Percentiles rank a stretch among this genome's conserved stretches.
phyloP scores from a whole-genome alignment of 2,329 filamentous ascomycete species.

The Rugonectria rugulosa region DNA sequence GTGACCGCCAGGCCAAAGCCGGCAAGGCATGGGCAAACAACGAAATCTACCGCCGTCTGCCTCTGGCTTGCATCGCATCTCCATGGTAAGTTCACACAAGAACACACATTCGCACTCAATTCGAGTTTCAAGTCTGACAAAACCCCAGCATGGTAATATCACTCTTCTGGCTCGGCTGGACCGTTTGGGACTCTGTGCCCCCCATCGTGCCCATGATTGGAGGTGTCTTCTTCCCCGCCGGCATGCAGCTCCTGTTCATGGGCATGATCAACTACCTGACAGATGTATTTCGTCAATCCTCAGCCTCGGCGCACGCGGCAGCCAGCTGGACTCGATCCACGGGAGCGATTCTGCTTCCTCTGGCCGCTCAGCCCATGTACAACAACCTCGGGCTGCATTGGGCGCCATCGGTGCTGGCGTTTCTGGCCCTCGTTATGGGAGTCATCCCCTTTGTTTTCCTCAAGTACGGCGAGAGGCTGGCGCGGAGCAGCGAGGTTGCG shows the following conservation, averaged over 20 bases:
- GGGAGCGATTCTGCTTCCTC: conserved; percentile 43
- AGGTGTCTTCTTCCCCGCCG: conserved; percentile 53
- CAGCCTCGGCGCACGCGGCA: conserved; percentile 46
- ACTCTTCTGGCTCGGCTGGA: conserved; percentile 69
- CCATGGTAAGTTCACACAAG: conserved; percentile 58
- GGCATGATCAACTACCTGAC: conserved; percentile 47
- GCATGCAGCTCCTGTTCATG: conserved; percentile 45
- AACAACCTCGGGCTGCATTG: conserved; percentile 43
- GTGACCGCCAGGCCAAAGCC: conserved; percentile 34
- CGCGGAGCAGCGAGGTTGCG: conserved; percentile 38
- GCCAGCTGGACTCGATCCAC: conserved; percentile 44
- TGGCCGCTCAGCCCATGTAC: conserved; percentile 45
- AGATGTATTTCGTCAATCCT: conserved; percentile 43
- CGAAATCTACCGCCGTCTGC: conserved; percentile 45
- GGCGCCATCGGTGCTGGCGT: conserved; percentile 46
- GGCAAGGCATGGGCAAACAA: conserved; percentile 42
- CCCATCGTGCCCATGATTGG: conserved; percentile 49
- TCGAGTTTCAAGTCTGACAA: conserved; percentile 36
- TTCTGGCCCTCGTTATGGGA: conserved; percentile 42
- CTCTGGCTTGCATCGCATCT: conserved; percentile 64
- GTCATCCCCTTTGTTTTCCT: conserved; percentile 44
- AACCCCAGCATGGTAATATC: conserved; percentile 56
- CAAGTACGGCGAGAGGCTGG: conserved; percentile 40
- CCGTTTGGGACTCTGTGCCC: conserved; percentile 49
- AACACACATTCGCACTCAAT: conserved; percentile 53